Base-by-base conservation (phyloP, 1,284 basidiomycete genomes). In the Pascua guehoae region DNA sequence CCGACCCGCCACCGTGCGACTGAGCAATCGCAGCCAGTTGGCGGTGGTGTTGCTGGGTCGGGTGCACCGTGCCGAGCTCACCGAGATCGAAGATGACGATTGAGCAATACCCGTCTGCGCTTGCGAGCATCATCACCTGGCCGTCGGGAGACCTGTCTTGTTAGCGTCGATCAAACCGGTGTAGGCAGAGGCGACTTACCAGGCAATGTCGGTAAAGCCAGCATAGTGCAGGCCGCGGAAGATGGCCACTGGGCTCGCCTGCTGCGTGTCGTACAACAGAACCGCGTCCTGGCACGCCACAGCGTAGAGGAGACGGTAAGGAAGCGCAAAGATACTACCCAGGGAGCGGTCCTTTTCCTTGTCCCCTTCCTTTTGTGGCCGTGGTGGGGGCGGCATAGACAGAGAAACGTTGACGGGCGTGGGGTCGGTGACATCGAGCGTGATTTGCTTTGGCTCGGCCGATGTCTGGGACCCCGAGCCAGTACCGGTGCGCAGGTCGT, bases 251-350 rank as follows among this genome's bases (percentile, higher is more conserved):
- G 95, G 96, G 0, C 88, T 85, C 1, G 91, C 84, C 79, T 98
- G 95, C 76, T 98, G 95, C 4, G 95, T 98, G 75, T 98, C 95
- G 75, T 98, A 95, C 56, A 98, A 88, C 54, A 91, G 84, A 18
- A 99, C 87, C 1, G 90, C 88, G 73, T 99, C 95, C 84, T 94
- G 96, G 24, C 95, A 98, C 45, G 93, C 90, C 10, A 98, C 91
- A 0, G 96, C 93, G 71, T 91, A 98, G 44, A 98, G 78, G 87
- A 98, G 91, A 47, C 95, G 83, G 74, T 98, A 97, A 1, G 93
- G 91, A 51, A 98, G 77, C 12, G 89, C 86, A 72, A 98, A 96
- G 8, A 96, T 81, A 32, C 70, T 72, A 3, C 70, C 69, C 10
- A 73, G 57, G 1, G 65, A 50, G 45, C 56, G 64, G 32, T 51